These are phyloP conservation scores for Neurospora terricola DNA, from an alignment of 495 filamentous ascomycete species.

Conservation along the genomic window DNA sequence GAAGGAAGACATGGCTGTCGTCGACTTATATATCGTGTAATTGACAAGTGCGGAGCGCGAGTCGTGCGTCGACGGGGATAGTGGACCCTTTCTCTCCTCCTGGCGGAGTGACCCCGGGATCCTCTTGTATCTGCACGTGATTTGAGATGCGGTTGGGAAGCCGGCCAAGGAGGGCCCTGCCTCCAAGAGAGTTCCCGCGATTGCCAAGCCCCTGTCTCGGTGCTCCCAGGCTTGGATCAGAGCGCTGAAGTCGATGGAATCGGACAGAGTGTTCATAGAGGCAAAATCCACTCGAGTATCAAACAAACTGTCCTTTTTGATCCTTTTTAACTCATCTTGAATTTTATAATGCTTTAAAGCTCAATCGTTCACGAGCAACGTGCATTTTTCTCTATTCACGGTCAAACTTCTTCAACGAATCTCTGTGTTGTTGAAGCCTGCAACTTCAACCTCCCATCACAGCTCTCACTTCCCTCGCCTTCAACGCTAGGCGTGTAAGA, in stretches of 20 bases:
- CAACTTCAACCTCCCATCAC: background rate
- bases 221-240: background rate
- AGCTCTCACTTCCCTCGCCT: background rate
- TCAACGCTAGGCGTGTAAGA: background rate
- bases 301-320: constrained; percentile 23
- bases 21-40: constrained; percentile 11
- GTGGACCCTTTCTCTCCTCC: background rate
- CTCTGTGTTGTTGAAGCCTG: background rate
- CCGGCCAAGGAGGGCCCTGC: no score
- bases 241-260: background rate
- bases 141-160: background rate
- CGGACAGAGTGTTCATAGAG: background rate
- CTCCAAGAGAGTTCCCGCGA: no score
- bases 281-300: background rate
- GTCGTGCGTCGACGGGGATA: constrained; percentile 2
- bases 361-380: no score
- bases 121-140: background rate
- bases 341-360: no score
- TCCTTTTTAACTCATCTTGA: constrained; percentile 13
- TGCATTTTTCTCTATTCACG: no score
- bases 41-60: constrained; percentile 5
- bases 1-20: constrained; percentile 33
- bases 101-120: background rate
- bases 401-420: background rate
- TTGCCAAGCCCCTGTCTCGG: no score